These are phyloP conservation scores for Trypanosoma grayi DNA, from an alignment of 208 protist species.

Conservation along the genomic window DNA sequence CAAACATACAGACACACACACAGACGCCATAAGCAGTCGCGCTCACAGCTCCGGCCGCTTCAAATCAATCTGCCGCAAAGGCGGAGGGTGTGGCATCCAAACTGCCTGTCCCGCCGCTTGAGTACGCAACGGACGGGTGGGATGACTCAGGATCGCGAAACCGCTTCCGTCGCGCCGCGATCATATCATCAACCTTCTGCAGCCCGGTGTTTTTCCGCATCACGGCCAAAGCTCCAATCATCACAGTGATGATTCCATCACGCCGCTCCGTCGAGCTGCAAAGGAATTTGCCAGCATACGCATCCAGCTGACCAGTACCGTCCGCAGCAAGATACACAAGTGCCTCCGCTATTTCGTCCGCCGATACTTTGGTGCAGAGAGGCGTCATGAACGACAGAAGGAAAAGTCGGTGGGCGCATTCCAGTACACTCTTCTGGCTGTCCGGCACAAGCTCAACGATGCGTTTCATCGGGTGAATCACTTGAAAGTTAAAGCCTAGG, in stretches of 20 bases:
- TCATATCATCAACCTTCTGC: slow-evolving; percentile 60
- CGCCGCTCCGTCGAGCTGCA: slow-evolving; percentile 31
- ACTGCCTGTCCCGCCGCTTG: slow-evolving; percentile 19
- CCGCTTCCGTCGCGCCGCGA: slow-evolving; percentile 53
- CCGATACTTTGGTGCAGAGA: slow-evolving; percentile 43
- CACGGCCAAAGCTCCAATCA: slow-evolving; percentile 76
- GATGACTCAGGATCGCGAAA: slow-evolving; percentile 25
- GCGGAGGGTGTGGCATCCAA: slow-evolving; percentile 20
- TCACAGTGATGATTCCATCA: slow-evolving; percentile 58
- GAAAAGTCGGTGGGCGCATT: slow-evolving; percentile 54
- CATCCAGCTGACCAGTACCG: slow-evolving; percentile 24
- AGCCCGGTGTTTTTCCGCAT: slow-evolving; percentile 70
- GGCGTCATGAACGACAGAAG: slow-evolving; percentile 73
- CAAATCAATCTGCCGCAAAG: slow-evolving; percentile 9
- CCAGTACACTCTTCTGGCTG: slow-evolving; percentile 29
- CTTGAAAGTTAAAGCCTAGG: slow-evolving; percentile 78
- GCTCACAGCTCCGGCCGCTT: too few relatives aligned
- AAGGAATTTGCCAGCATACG: slow-evolving; percentile 23
- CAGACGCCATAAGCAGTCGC: too few relatives aligned
- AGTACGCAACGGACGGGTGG: slow-evolving; percentile 17
- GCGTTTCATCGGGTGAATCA: slow-evolving; percentile 49
- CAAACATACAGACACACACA: not conserved
- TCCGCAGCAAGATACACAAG: slow-evolving; percentile 52
- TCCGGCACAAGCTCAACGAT: slow-evolving; percentile 40
- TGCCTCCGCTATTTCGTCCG: slow-evolving; percentile 41